Evolutionary conservation across 2,329 filamentous ascomycete genomes (phyloP).

Genomic region (Penicillium vulpinum): DNA sequence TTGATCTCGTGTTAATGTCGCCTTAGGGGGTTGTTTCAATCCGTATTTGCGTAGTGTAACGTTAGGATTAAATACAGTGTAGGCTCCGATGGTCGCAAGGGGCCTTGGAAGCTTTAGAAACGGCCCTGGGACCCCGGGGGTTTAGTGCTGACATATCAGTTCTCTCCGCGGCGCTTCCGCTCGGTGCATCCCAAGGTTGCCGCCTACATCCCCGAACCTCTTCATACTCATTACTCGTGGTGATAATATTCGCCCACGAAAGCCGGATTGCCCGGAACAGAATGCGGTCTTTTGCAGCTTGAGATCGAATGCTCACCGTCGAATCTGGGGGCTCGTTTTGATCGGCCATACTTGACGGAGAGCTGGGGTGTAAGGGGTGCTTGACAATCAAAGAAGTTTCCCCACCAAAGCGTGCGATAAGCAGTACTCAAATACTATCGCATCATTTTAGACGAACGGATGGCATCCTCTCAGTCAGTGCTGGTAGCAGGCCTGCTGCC

Average conservation of each 20-base stretch:
- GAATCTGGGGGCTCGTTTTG: constrained; percentile 7
- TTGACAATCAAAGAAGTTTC: background rate
- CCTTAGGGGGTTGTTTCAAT: constrained; percentile 3
- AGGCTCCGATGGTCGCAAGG: background rate
- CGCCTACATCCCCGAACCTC: constrained; percentile 13
- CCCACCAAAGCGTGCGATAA: background rate
- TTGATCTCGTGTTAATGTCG: constrained; percentile 10
- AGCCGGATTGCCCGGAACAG: constrained; percentile 3
- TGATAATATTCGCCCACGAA: constrained; percentile 1
- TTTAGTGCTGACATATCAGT: constrained; percentile 25
- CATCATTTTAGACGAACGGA: constrained; percentile 11
- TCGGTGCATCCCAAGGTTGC: constrained; percentile 8
- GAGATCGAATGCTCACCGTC: constrained; percentile 15
- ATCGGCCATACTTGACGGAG: constrained; percentile 9
- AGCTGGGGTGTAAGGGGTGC: constrained; percentile 11
- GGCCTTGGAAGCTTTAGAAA: background rate
- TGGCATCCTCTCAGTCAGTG: constrained; percentile 29
- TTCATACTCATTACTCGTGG: constrained; percentile 2
- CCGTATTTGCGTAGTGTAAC: background rate
- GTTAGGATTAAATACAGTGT: background rate
- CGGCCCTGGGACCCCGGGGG: background rate
- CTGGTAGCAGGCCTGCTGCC: constrained; percentile 33
- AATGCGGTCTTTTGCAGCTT: constrained; percentile 20
- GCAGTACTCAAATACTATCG: background rate
- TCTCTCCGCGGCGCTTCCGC: constrained; percentile 15